Evolutionary conservation across 2,329 filamentous ascomycete genomes (phyloP).

Genomic region (Samsoniella hepiali): DNA sequence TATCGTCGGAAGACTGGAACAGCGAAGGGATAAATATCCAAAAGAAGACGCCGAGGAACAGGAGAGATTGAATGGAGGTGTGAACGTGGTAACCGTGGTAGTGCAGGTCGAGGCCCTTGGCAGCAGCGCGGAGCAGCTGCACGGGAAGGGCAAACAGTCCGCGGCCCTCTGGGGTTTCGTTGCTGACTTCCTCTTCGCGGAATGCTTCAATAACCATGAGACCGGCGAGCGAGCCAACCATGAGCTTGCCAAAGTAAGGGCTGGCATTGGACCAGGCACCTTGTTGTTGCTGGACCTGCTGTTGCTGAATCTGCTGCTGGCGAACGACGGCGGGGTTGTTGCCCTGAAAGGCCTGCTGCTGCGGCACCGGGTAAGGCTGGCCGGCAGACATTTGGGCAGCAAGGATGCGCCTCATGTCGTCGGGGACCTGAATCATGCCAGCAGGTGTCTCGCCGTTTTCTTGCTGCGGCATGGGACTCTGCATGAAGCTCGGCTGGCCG

Average conservation of each 20-base stretch:
- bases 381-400: slow-evolving; percentile 54
- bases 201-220: slow-evolving; percentile 88
- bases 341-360: slow-evolving; percentile 44
- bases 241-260: slow-evolving; percentile 70
- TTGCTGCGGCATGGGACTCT: slow-evolving; percentile 43
- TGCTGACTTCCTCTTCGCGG: slow-evolving; percentile 61
- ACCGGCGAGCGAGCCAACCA: slow-evolving; percentile 88
- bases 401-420: slow-evolving; percentile 61
- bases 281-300: slow-evolving; percentile 45
- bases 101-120: slow-evolving; percentile 48
- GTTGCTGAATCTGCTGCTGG: slow-evolving; percentile 56
- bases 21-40: slow-evolving; percentile 56
- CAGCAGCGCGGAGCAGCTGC: slow-evolving; percentile 50
- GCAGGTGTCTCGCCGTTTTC: slow-evolving; percentile 41
- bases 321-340: slow-evolving; percentile 45
- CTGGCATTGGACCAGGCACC: slow-evolving; percentile 52
- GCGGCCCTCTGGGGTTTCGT: slow-evolving; percentile 60
- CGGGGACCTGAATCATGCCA: slow-evolving; percentile 64
- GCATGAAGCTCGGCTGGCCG: slow-evolving; percentile 44
- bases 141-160: slow-evolving; percentile 65
- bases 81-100: slow-evolving; percentile 54
- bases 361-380: slow-evolving; percentile 50
- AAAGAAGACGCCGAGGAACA: slow-evolving; percentile 52
- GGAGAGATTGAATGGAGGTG: slow-evolving; percentile 49
- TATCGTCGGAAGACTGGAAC: slow-evolving; percentile 43